phyloP scores from a whole-genome alignment of 768 basidiomycete genomes.

The Zangia roseola region DNA sequence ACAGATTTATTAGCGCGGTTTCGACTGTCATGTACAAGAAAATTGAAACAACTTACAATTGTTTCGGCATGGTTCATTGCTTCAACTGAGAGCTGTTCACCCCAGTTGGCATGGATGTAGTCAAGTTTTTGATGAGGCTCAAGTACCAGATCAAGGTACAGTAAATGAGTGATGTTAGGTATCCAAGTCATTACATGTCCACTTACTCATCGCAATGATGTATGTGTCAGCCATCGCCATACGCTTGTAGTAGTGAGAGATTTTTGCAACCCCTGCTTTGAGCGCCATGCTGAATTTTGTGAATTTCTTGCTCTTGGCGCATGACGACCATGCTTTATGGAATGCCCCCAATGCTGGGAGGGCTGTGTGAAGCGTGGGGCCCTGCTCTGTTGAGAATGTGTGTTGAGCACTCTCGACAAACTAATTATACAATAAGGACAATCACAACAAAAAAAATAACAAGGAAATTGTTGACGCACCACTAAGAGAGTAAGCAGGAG shows the following conservation, averaged over 20 bases:
- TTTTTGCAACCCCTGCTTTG: neutral
- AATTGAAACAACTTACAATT: neutral
- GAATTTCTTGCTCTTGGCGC: neutral
- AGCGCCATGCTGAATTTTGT: neutral
- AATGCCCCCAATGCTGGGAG: constrained; percentile 1
- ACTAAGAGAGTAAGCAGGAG: neutral
- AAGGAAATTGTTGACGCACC: no score
- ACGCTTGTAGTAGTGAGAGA: constrained; percentile 1
- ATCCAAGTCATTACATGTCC: neutral
- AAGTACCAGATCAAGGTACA: constrained; percentile 1
- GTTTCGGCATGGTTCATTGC: neutral
- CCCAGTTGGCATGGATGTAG: constrained; percentile 5
- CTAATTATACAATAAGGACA: no score
- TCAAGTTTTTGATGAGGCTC: constrained; percentile 4
- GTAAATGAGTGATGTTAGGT: no score
- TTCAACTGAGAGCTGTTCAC: neutral
- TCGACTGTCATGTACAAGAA: neutral
- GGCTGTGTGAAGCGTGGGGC: neutral
- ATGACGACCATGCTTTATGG: constrained; percentile 5
- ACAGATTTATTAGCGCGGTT: neutral
- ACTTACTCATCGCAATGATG: constrained; percentile 13
- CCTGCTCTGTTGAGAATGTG: constrained; percentile 1
- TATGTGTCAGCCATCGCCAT: neutral
- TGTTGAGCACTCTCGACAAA: constrained; percentile 10
- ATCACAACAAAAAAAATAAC: no score